Conservation (phyloP, 495 filamentous ascomycete species). For the Clohesyomyces aquaticus region DNA sequence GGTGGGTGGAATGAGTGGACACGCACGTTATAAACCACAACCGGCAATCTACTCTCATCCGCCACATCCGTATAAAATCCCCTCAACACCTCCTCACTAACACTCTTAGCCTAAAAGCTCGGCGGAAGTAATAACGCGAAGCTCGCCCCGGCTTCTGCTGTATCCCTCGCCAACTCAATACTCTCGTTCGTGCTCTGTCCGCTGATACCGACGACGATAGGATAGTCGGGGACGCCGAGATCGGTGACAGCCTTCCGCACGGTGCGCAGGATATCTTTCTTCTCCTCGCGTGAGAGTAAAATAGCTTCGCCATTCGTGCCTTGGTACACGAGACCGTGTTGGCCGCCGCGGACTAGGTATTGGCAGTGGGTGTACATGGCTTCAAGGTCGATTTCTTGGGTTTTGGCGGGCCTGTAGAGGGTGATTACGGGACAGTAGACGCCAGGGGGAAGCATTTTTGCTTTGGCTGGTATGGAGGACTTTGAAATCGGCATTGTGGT, state of each 20-base stretch:
- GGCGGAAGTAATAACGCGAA: slow-evolving; percentile 23
- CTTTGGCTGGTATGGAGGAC: slow-evolving; percentile 13
- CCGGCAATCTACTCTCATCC: slow-evolving; percentile 16
- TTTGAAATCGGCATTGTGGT: slow-evolving; percentile 53
- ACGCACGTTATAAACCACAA: slow-evolving; percentile 25
- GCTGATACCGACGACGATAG: slow-evolving; percentile 22
- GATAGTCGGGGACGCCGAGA: slow-evolving; percentile 20
- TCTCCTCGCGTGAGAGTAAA: slow-evolving; percentile 13
- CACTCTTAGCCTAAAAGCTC: slow-evolving; percentile 23
- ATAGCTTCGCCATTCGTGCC: slow-evolving; percentile 32
- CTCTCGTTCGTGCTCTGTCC: slow-evolving; percentile 28
- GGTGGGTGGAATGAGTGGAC: neutral
- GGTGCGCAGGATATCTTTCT: slow-evolving; percentile 11
- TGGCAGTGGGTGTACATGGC: slow-evolving; percentile 31
- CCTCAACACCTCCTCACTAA: slow-evolving; percentile 18
- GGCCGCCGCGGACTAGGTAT: slow-evolving; percentile 13
- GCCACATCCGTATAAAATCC: slow-evolving; percentile 28
- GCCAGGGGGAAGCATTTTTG: slow-evolving; percentile 21
- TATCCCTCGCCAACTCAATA: slow-evolving; percentile 18
- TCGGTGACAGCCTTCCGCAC: slow-evolving; percentile 16
- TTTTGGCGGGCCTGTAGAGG: slow-evolving; percentile 14
- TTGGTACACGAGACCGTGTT: slow-evolving; percentile 31
- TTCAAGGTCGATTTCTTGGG: slow-evolving; percentile 27
- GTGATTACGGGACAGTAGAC: slow-evolving; percentile 28
- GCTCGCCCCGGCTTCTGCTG: slow-evolving; percentile 20